These are phyloP conservation scores for Yamadazyma takamatsuzukensis DNA, from an alignment of 805 yeast species.

Conservation along the genomic window DNA sequence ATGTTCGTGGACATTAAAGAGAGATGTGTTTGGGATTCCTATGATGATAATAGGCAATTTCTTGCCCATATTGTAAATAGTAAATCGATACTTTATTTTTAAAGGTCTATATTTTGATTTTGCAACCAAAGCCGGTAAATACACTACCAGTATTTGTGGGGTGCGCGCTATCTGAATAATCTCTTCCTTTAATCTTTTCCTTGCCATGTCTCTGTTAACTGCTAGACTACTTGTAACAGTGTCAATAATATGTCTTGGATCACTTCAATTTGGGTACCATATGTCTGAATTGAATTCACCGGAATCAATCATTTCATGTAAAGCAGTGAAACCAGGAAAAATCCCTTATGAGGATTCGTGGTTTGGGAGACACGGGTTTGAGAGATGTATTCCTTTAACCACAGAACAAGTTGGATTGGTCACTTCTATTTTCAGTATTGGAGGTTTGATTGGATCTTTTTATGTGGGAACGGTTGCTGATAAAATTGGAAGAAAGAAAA, in stretches of 20 bases:
- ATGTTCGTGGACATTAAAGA: constrained; percentile 87
- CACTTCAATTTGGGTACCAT: constrained; percentile 91
- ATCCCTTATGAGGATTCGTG: constrained; percentile 32
- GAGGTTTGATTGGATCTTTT: constrained; percentile 76
- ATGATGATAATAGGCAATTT: constrained; percentile 96
- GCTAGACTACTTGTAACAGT: constrained; percentile 40
- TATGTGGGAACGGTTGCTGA: constrained; percentile 66
- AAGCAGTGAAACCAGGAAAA: constrained; percentile 24
- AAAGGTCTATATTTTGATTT: too few species aligned
- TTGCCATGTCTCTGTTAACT: constrained; percentile 16
- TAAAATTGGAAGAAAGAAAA: constrained; percentile 55
- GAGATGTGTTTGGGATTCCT: constrained; percentile 96
- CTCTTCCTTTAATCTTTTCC: neutral
- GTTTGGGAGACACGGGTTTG: constrained; percentile 37
- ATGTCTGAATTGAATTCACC: constrained; percentile 95
- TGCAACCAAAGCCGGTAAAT: too few species aligned
- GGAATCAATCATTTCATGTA: constrained; percentile 63
- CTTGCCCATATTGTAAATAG: constrained; percentile 70
- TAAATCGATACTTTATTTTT: too few species aligned
- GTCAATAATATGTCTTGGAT: constrained; percentile 65
- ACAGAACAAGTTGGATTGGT: constrained; percentile 63
- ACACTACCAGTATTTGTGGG: too few species aligned
- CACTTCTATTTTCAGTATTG: constrained; percentile 77
- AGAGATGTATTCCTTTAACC: constrained; percentile 55
- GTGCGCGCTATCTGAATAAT: too few species aligned